phyloP scores from a whole-genome alignment of 1,284 basidiomycete genomes.

The Afroboletus lepidellus region DNA sequence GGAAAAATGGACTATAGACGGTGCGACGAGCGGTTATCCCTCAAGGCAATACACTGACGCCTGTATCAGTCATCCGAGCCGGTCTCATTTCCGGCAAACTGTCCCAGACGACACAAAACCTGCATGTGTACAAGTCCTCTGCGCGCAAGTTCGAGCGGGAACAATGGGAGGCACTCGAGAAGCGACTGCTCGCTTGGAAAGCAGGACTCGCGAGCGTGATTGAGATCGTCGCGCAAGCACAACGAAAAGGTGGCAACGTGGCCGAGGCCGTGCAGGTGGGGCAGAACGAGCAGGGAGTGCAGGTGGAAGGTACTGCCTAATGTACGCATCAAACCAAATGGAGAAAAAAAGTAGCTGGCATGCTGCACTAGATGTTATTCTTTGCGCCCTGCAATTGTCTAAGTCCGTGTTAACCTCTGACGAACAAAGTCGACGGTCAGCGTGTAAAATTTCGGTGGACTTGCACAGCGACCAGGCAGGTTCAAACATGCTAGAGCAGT shows the following conservation, averaged over 20 bases:
- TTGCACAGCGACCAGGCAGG: too few species aligned
- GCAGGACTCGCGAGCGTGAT: constrained; percentile 63
- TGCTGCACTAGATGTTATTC: neutral
- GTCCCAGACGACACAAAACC: constrained; percentile 75
- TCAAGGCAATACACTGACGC: neutral
- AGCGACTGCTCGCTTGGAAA: constrained; percentile 81
- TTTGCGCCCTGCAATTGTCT: too few species aligned
- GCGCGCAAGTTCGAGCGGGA: constrained; percentile 74
- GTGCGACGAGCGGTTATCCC: constrained; percentile 38
- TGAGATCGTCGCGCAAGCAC: constrained; percentile 64
- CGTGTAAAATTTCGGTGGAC: too few species aligned
- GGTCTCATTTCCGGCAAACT: constrained; percentile 83
- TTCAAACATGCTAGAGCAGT: too few species aligned
- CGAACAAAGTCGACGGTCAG: too few species aligned
- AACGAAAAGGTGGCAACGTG: constrained; percentile 19
- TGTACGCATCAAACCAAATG: neutral
- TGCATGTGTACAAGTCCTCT: constrained; percentile 77
- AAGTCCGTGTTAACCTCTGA: too few species aligned
- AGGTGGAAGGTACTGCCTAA: constrained; percentile 25
- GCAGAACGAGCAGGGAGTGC: constrained; percentile 24
- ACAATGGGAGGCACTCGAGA: constrained; percentile 85
- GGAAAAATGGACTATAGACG: constrained; percentile 91
- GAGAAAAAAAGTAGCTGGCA: neutral
- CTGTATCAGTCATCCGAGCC: constrained; percentile 72
- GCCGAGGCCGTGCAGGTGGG: constrained; percentile 20